Base-by-base conservation (phyloP, 164 flowering plant genomes). In the Magnolia changhungtana region DNA sequence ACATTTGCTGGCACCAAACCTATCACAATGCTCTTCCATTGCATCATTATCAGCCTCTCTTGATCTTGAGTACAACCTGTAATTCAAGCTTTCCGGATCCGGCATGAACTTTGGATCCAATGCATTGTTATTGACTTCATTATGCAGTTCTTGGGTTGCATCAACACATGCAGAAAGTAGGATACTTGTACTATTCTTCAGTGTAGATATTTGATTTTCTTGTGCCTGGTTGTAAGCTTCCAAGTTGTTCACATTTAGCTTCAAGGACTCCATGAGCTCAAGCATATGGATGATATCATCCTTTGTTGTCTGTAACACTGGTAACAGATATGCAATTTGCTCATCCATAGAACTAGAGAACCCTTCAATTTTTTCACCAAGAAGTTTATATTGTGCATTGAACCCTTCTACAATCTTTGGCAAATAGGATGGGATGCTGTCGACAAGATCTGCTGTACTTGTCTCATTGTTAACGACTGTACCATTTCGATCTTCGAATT, bases 91-190 rank as follows among this genome's bases (percentile, higher is more conserved):
- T 24, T 80, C 87, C 72, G 80, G 69, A 63, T 83, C 85, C 50
- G 82, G 78, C 65, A 66, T 49, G 66, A 85, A 83, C 63, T 65
- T 74, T 14, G 80, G 77, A 63, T 80, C 79, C 63, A 67, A 71
- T 5, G 79, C 71, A 21, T 71, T 77, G 68, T 82, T 84, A 63
- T 81, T 83, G 50, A 81, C 67, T 59, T 80, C 88, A 72, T 75
- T 78, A 75, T 85, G 86, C 79, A 92, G 78, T 52, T 85, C 88
- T 72, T 75, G 77, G 18, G 87, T 76, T 59, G 89, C 88, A 78
- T 89, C 84, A 63, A 75, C 67, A 84, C 93, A 95, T 74, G 89
- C 88, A 79, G 93, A 89, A 19, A 78, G 75, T 72, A 95, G 74
- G 69, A 72, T 50, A 52, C 70, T 63, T 63, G 83, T 68, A 78